Base-by-base conservation (phyloP, 1,284 basidiomycete genomes). In the Irpex sp. region DNA sequence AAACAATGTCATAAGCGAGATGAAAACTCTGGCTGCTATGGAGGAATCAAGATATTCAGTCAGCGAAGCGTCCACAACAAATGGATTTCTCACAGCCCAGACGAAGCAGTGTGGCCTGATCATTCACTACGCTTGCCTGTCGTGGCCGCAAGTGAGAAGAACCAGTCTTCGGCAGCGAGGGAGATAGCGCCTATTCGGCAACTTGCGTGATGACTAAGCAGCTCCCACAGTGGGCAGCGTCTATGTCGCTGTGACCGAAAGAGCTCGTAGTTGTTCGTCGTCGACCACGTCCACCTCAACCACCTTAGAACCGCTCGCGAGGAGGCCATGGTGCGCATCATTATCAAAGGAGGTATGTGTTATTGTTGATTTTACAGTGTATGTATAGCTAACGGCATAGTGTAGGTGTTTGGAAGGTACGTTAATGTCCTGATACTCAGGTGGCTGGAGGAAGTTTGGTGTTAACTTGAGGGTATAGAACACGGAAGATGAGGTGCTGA, bases 401-500 rank as follows among this genome's bases (percentile, higher is more conserved):
- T 61, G 5, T 64, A 86, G 85, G 88, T 72, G 88, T 90, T 61
- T 90, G 89, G 89, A 91, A 90, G 83, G 89, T 76, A 53, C 47
- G 66, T 21, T 43, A 58, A n/a, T 58, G 11, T 5, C 3, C 35
- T 15, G 55, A 19, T 35, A 8, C 4, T 54, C 26, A 56, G 13
- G 53, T 55, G 53, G 53, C 53, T 55, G 53, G 33, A 21, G 31
- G 31, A 13, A 43, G 13, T 15, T 11, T 7, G n/a, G 53, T 21
- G 3, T 47, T 63, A 35, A 67, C 60, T 49, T 37, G 21, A 43
- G 35, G 51, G 62, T 71, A 13, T 67, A 93, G 89, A 93, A 93
- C 79, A 94, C 92, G n/a, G 95, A 97, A 79, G 95, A 97, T 75
- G 95, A 97, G 76, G 95, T 97, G 59, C 84, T 97, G 70, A 97